Base-by-base conservation (phyloP, 1,284 basidiomycete genomes). In the Papiliotrema fonsecae region DNA sequence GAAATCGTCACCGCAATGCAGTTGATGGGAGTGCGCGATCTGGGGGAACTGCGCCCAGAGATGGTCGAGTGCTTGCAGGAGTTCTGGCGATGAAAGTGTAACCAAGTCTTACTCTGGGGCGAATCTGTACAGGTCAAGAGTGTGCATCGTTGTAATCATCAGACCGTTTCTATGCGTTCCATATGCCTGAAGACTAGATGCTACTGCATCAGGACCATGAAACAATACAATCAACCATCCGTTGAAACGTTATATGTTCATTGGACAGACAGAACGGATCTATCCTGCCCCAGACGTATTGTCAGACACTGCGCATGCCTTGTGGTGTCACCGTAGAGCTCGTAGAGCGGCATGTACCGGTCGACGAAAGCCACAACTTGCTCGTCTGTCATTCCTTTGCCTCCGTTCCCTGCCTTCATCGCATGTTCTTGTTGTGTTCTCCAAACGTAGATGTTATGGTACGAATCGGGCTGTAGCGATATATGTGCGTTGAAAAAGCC, bases 1-100 rank as follows among this genome's bases (percentile, higher is more conserved):
- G 69, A 72, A 52, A 64, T 72, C 4, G 50, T 58, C 11, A 64
- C 58, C 26, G 64, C 62, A 0, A 69, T 72, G 68, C 54, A 59
- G 31, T 50, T 72, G 9, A 47, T 72, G 24, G 69, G 69, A 3
- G 60, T 65, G 7, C 58, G 44, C 9, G 55, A 47, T 11, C 40
- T 71, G 13, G 56, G 60, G 26, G 55, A 73, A 36, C 52, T 73
- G 24, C 58, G 55, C 34, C 67, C 67, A 2, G 57, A 61, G 32
- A 68, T 70, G 68, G 56, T 72, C 0, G 59, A 63, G 30, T 64
- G 64, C 47, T 28, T 67, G 30, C 50, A 60, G 32, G 61, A 65
- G 47, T 24, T 61, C 7, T 63, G 61, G 61, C 34, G 34, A 5
- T 35, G 49, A 43, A n/a, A n/a, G n/a, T n/a, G n/a, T n/a, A n/a